Evolutionary conservation across 495 filamentous ascomycete genomes (phyloP), one percentile per base, ranked within the genome.

Genomic region (Hypoxylon crocopeplum): DNA sequence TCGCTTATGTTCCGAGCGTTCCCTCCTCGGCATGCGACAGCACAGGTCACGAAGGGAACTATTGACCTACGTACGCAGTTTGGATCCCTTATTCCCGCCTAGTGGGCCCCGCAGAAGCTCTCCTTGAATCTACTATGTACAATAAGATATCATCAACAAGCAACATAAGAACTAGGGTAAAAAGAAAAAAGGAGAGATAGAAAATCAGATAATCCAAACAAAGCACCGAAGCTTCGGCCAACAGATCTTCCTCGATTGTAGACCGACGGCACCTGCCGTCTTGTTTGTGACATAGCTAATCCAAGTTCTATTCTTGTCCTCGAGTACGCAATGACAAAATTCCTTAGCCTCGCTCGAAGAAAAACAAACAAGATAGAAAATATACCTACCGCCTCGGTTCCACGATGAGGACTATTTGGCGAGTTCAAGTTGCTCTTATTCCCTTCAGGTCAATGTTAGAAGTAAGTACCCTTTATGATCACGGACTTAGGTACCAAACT

Each of bases 161-260:
- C n/a, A n/a, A n/a, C n/a, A n/a, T n/a, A n/a, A n/a, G n/a, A n/a
- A n/a, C n/a, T n/a, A n/a, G n/a, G n/a, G n/a, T n/a, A n/a, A n/a
- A n/a, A n/a, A n/a, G n/a, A n/a, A n/a, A n/a, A 34, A 3, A 34
- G n/a, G 3, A 13, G n/a, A 34, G 32, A 39, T 37, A 25, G 24
- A 37, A 20, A 32, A 27, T 22, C 41, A 20, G 25, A 48, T n/a
- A 47, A 37, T 22, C 36, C 13, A 44, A 40, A 38, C 39, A 56
- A n/a, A n/a, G 34, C n/a, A 19, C 29, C 45, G 36, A 40, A 33
- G 29, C 33, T 27, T 56, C 51, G 41, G 59, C 52, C 33, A 38
- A 29, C 25, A 58, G 13, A 41, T 47, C 47, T 56, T 59, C 45
- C 61, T 24, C 46, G 46, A 59, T 59, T 24, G 55, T 48, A 50